These are phyloP conservation scores for Ramalina peruviana DNA, from an alignment of 495 filamentous ascomycete genomes.

Conservation along the genomic window DNA sequence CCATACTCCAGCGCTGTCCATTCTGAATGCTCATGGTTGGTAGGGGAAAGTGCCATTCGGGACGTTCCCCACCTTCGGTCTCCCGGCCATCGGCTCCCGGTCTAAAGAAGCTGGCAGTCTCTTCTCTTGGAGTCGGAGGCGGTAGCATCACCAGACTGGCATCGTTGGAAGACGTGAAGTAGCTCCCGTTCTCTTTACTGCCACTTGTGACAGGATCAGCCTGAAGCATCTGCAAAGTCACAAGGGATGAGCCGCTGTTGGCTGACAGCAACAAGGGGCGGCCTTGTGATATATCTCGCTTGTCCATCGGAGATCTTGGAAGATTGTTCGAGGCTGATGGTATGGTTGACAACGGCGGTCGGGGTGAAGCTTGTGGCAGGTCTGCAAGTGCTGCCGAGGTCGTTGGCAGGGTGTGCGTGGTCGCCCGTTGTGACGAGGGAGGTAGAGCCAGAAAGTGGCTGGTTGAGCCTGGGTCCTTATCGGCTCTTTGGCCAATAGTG, in stretches of 20 bases:
- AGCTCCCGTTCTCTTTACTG: not conserved
- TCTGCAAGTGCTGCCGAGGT: not conserved
- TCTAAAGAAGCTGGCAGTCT: not conserved
- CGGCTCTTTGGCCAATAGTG: conserved; percentile 9
- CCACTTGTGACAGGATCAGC: not conserved
- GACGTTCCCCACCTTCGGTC: not conserved
- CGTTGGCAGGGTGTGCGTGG: not conserved
- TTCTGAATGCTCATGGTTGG: not conserved
- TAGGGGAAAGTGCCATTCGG: conserved; percentile 2
- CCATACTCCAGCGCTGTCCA: conserved; percentile 13
- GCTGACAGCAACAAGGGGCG: conserved; percentile 6
- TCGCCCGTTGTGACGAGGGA: not conserved
- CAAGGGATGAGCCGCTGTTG: conserved; percentile 10
- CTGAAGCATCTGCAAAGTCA: conserved; percentile 8
- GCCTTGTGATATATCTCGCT: not conserved
- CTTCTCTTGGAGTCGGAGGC: conserved; percentile 4
- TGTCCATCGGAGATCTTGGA: not conserved
- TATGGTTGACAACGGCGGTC: conserved; percentile 11
- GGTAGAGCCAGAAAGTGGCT: not conserved
- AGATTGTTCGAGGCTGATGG: conserved; percentile 4
- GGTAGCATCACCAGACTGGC: conserved; percentile 5
- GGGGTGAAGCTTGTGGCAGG: not conserved
- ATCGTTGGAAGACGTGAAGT: not conserved
- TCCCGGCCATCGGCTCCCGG: conserved; percentile 7
- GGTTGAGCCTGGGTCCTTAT: conserved; percentile 9